These are phyloP conservation scores for Periconia sp. DNA, from an alignment of 2,329 filamentous ascomycete genomes.

Conservation along the genomic window DNA sequence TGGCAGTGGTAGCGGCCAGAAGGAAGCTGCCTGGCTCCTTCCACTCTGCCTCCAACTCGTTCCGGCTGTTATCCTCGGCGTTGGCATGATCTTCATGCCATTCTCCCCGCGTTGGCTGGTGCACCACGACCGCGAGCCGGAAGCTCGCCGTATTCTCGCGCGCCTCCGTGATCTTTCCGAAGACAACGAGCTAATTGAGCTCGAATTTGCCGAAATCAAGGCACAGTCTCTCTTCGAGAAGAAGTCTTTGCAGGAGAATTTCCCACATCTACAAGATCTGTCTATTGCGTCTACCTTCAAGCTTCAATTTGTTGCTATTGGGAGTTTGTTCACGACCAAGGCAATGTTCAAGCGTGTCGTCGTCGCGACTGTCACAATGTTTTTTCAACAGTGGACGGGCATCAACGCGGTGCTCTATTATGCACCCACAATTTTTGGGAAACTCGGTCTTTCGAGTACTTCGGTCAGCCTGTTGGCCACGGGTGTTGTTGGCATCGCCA, in stretches of 20 bases:
- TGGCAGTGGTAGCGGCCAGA: constrained; percentile 64
- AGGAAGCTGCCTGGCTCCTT: constrained; percentile 74
- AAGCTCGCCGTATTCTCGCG: constrained; percentile 69
- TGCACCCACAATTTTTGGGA: constrained; percentile 57
- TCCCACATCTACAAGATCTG: constrained; percentile 67
- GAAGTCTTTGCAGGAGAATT: constrained; percentile 69
- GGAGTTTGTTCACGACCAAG: constrained; percentile 67
- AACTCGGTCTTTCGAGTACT: constrained; percentile 52
- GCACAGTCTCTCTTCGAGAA: constrained; percentile 81
- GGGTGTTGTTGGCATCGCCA: constrained; percentile 72
- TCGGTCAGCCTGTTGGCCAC: constrained; percentile 67
- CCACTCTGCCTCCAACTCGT: constrained; percentile 74
- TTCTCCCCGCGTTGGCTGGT: constrained; percentile 79
- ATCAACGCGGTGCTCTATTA: constrained; percentile 57
- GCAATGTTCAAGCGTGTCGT: constrained; percentile 72
- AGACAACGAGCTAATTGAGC: constrained; percentile 71
- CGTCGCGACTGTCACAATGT: constrained; percentile 61
- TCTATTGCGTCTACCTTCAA: constrained; percentile 64
- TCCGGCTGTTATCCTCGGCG: constrained; percentile 69
- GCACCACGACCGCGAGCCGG: constrained; percentile 71
- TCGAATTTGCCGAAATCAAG: constrained; percentile 85
- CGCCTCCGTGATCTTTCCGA: constrained; percentile 65
- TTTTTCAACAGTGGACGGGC: constrained; percentile 60
- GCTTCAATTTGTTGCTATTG: constrained; percentile 69
- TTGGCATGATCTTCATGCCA: constrained; percentile 80